Conservation (phyloP, 2,329 filamentous ascomycete genomes). For the Alternaria sp. region DNA sequence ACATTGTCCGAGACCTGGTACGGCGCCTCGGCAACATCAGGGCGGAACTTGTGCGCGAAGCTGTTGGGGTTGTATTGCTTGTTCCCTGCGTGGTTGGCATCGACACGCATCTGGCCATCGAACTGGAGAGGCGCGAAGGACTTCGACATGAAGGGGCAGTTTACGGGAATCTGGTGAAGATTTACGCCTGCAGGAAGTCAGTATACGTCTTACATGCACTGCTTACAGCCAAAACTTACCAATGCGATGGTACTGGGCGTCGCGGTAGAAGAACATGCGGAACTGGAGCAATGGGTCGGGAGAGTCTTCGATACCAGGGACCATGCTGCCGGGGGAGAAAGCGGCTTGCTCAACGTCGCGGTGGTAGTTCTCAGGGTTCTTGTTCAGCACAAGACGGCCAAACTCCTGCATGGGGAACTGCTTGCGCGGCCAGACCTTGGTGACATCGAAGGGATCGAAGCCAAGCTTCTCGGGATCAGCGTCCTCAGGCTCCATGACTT, state of each 20-base stretch:
- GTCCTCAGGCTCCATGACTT: constrained; percentile 56
- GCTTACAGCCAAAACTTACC: constrained; percentile 19
- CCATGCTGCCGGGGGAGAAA: constrained; percentile 60
- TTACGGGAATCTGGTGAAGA: constrained; percentile 57
- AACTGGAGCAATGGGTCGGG: constrained; percentile 30
- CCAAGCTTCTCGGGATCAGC: constrained; percentile 57
- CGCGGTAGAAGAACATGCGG: constrained; percentile 42
- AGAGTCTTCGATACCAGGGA: constrained; percentile 58
- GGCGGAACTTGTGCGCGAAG: constrained; percentile 60
- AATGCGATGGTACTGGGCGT: constrained; percentile 60
- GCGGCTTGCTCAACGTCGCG: constrained; percentile 47
- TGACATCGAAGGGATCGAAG: constrained; percentile 62
- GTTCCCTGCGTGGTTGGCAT: constrained; percentile 57
- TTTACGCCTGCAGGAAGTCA: constrained; percentile 45
- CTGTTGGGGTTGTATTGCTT: constrained; percentile 61
- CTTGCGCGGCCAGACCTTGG: constrained; percentile 60
- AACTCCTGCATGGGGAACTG: constrained; percentile 59
- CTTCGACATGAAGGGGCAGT: constrained; percentile 57
- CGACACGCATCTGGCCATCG: constrained; percentile 57
- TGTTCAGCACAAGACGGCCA: constrained; percentile 59
- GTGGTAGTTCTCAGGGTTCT: constrained; percentile 61
- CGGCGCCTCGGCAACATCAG: constrained; percentile 58
- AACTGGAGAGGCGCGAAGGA: constrained; percentile 57
- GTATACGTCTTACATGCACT: too few relatives aligned
- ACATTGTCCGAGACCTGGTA: constrained; percentile 59